Conservation (phyloP, 441 rosid genomes). For the Gossypium gossypioides region DNA sequence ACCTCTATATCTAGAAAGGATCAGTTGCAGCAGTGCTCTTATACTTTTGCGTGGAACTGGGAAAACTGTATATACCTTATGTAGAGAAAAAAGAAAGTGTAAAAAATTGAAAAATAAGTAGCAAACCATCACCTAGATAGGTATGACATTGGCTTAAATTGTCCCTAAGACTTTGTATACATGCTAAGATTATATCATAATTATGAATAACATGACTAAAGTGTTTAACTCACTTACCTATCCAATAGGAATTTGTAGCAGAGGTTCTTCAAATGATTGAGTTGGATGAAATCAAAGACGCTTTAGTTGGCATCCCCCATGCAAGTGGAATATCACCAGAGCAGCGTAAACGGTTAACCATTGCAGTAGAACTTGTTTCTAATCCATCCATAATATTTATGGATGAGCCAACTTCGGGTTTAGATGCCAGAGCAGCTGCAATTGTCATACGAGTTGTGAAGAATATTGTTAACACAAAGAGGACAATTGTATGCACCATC, state of each 20-base stretch:
- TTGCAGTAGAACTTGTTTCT: slow-evolving; percentile 32
- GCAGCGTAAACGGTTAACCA: slow-evolving; percentile 26
- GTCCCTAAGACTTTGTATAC: background rate
- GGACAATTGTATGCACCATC: slow-evolving; percentile 33
- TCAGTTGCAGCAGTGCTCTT: background rate
- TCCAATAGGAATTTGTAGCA: slow-evolving; percentile 23
- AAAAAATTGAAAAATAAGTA: background rate
- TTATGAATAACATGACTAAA: background rate
- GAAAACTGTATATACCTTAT: background rate
- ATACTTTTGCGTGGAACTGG: background rate
- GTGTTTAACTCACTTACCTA: background rate
- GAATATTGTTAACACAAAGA: slow-evolving; percentile 19
- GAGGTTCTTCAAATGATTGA: slow-evolving; percentile 31
- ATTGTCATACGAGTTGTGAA: slow-evolving; percentile 27
- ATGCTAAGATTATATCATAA: background rate
- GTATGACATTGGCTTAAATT: background rate
- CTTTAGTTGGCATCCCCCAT: slow-evolving; percentile 23
- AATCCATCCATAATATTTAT: slow-evolving; percentile 32
- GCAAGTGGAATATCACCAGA: slow-evolving; percentile 26
- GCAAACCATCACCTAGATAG: background rate
- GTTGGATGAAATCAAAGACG: slow-evolving; percentile 25
- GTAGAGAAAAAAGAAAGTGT: background rate
- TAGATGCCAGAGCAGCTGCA: slow-evolving; percentile 33
- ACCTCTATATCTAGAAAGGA: background rate
- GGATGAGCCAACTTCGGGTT: slow-evolving; percentile 32